These are phyloP conservation scores for Colletotrichum sp. DNA, from an alignment of 2,329 filamentous ascomycete genomes.

Conservation along the genomic window DNA sequence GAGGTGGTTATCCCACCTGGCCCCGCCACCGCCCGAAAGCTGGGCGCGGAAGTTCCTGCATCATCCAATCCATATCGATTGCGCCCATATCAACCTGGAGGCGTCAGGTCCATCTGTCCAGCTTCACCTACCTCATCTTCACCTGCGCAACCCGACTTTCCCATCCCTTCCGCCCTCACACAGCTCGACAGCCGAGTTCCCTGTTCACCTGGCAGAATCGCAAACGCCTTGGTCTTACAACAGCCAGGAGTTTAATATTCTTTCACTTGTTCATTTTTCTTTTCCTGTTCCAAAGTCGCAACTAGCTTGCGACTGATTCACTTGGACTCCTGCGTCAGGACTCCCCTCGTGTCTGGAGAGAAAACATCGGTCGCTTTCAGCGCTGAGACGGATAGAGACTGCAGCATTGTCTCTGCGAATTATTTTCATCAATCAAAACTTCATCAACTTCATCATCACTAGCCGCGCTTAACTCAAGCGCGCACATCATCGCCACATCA, in stretches of 20 bases:
- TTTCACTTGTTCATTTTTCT: constrained; percentile 19
- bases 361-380: background rate
- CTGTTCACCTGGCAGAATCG: constrained; percentile 23
- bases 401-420: background rate
- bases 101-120: constrained; percentile 4
- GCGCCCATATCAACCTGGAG: constrained; percentile 8
- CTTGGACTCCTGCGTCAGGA: constrained; percentile 14
- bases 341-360: constrained; percentile 12
- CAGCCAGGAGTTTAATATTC: constrained; percentile 15
- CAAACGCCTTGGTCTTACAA: background rate
- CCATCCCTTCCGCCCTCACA: constrained; percentile 16
- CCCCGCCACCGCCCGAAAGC: constrained; percentile 10
- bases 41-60: constrained; percentile 11
- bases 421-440: background rate
- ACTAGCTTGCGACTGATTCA: constrained; percentile 14
- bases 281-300: constrained; percentile 10
- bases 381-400: background rate
- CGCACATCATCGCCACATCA: constrained; percentile 24
- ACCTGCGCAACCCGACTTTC: background rate
- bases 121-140: constrained; percentile 8
- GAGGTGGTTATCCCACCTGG: background rate
- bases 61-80: constrained; percentile 20
- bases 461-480: constrained; percentile 8
- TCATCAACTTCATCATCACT: background rate
- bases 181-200: constrained; percentile 25